These are phyloP conservation scores for Linnemannia schmuckeri DNA, from an alignment of 192 early-diverging fungal genomes.

Conservation along the genomic window DNA sequence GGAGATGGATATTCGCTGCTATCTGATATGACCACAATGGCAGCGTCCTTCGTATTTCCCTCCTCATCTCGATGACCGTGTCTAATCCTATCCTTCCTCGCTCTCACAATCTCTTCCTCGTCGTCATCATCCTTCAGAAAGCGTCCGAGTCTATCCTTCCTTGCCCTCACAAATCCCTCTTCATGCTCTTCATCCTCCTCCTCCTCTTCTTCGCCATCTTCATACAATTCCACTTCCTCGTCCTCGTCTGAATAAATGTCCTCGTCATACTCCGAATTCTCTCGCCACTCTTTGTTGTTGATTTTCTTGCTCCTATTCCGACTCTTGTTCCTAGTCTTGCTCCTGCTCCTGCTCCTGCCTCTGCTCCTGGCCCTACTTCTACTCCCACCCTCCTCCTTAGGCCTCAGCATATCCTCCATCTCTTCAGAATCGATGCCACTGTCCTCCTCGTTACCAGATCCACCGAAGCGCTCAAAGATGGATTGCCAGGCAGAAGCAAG, in stretches of 20 bases:
- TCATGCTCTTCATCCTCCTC: not conserved
- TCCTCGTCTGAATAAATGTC: too few relatives aligned
- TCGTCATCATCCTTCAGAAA: not conserved
- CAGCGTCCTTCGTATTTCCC: too few relatives aligned
- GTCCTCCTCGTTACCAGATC: not conserved
- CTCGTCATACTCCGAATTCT: too few relatives aligned
- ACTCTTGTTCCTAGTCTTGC: not conserved
- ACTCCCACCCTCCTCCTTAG: not conserved
- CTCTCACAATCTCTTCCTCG: too few relatives aligned
- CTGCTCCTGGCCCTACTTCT: not conserved
- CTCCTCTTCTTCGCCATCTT: too few relatives aligned
- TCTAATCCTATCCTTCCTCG: too few relatives aligned
- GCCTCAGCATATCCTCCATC: too few relatives aligned
- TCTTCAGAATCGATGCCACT: not conserved
- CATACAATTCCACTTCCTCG: not conserved
- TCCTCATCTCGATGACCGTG: too few relatives aligned
- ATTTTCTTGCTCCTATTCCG: too few relatives aligned
- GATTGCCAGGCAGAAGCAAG: not conserved
- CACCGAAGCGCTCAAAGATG: not conserved
- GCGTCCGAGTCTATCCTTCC: too few relatives aligned
- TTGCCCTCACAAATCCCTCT: too few relatives aligned
- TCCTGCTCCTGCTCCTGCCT: not conserved
- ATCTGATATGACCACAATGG: too few relatives aligned
- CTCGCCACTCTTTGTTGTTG: not conserved
- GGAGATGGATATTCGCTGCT: not conserved